Conservation (phyloP, 2,329 filamentous ascomycete species). For the Macroventuria anomochaeta region DNA sequence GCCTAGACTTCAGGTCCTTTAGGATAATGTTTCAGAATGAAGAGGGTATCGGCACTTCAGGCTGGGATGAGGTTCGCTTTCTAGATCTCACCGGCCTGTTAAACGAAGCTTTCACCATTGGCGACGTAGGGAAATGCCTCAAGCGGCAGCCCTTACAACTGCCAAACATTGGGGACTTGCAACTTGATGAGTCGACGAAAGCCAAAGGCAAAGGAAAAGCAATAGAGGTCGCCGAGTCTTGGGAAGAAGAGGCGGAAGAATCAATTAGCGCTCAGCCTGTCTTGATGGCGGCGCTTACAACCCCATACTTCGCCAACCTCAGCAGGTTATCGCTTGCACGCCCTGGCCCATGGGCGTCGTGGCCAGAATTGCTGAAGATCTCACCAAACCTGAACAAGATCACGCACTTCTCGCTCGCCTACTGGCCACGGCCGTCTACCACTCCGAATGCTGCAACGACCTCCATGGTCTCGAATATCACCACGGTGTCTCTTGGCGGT, state of each 20-base stretch:
- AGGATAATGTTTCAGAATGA: slow-evolving; percentile 57
- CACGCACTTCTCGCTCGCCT: slow-evolving; percentile 67
- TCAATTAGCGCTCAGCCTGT: not conserved
- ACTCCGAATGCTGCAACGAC: slow-evolving; percentile 60
- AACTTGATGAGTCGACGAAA: slow-evolving; percentile 10
- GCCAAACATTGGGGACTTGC: slow-evolving; percentile 23
- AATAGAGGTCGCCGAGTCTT: slow-evolving; percentile 52
- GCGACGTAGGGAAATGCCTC: slow-evolving; percentile 57
- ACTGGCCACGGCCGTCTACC: slow-evolving; percentile 66
- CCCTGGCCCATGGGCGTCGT: slow-evolving; percentile 57
- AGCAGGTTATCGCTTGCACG: slow-evolving; percentile 65
- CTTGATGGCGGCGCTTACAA: slow-evolving; percentile 27
- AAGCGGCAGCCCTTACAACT: slow-evolving; percentile 24
- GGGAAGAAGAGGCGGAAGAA: slow-evolving; percentile 52
- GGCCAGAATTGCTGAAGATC: slow-evolving; percentile 62
- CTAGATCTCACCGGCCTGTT: slow-evolving; percentile 62
- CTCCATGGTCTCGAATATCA: slow-evolving; percentile 52
- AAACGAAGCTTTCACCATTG: slow-evolving; percentile 57
- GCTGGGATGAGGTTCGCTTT: slow-evolving; percentile 54
- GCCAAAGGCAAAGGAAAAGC: slow-evolving; percentile 21
- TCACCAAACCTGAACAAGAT: slow-evolving; percentile 62
- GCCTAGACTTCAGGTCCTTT: slow-evolving; percentile 54
- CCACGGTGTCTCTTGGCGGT: slow-evolving; percentile 57
- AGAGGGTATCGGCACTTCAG: slow-evolving; percentile 40
- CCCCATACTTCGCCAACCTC: slow-evolving; percentile 57